A percentile compares a stretch with the other conserved stretches of the same genome.
Evolutionary conservation across 2,329 filamentous ascomycete genomes (phyloP).

Genomic region (Aspergillus sp.): DNA sequence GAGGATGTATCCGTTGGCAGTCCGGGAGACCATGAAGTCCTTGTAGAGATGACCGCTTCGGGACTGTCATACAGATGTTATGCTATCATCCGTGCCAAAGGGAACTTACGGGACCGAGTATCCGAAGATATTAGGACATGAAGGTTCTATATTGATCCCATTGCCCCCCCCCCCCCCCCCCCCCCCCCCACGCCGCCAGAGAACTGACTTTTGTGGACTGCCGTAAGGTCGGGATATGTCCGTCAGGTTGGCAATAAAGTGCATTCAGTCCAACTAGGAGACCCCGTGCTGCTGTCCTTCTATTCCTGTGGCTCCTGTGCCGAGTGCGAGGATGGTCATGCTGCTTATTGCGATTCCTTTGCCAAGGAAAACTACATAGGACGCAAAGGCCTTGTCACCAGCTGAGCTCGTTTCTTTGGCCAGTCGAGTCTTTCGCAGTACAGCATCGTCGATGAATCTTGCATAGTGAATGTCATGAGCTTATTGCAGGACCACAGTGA

Average conservation of each 20-base stretch:
- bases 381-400: neutral
- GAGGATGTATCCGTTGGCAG: neutral
- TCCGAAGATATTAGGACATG: conserved; percentile 29
- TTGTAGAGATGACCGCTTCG: conserved; percentile 15
- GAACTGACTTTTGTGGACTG: no score
- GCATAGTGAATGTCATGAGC: conserved; percentile 21
- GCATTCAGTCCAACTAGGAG: conserved; percentile 10
- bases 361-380: conserved; percentile 9
- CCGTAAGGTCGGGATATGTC: conserved; percentile 18
- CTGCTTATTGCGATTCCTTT: conserved; percentile 28
- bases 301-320: conserved; percentile 32
- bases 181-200: no score
- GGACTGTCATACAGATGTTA: conserved; percentile 22
- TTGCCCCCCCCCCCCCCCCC: no score
- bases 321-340: conserved; percentile 26
- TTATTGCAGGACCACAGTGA: conserved; percentile 16
- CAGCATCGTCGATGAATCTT: conserved; percentile 23
- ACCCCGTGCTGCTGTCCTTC: conserved; percentile 36
- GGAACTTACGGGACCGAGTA: conserved; percentile 14
- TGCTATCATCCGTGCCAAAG: conserved; percentile 8
- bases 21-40: conserved; percentile 15
- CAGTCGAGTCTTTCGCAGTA: conserved; percentile 29
- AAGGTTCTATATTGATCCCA: conserved; percentile 14
- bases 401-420: conserved; percentile 25
- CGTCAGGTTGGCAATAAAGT: conserved; percentile 14